These are phyloP conservation scores for Suillus placidus DNA, from an alignment of 768 basidiomycete species.

Conservation along the genomic window DNA sequence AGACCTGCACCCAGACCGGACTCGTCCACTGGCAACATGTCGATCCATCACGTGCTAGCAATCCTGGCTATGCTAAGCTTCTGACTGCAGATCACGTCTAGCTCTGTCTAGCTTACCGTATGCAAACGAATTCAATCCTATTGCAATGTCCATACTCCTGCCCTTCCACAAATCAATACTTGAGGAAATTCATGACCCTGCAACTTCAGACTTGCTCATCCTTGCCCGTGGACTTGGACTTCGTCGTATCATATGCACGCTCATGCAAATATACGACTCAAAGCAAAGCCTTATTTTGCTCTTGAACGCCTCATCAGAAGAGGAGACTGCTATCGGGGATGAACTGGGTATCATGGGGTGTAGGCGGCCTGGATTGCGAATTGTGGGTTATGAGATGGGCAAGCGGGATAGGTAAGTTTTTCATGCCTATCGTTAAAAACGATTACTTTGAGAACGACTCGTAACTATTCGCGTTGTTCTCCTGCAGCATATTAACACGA, in stretches of 20 bases:
- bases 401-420: slow-evolving; percentile 73
- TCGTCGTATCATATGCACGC: slow-evolving; percentile 77
- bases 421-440: background rate
- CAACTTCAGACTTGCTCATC: slow-evolving; percentile 71
- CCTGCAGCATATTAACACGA: slow-evolving; percentile 5
- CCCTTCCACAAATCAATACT: slow-evolving; percentile 71
- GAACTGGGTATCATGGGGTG: slow-evolving; percentile 93
- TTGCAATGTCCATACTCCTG: slow-evolving; percentile 39
- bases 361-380: slow-evolving; percentile 78
- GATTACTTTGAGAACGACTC: background rate
- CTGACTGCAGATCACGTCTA: no score
- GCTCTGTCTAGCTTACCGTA: no score
- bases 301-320: slow-evolving; percentile 82
- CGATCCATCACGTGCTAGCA: no score
- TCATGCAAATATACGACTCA: slow-evolving; percentile 92
- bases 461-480: background rate
- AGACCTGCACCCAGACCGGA: no score
- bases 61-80: no score
- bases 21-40: no score
- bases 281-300: slow-evolving; percentile 82
- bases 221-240: slow-evolving; percentile 92
- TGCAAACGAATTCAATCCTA: no score
- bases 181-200: slow-evolving; percentile 72
- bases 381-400: slow-evolving; percentile 81
- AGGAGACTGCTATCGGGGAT: slow-evolving; percentile 89